Evolutionary conservation across 805 yeast genomes (phyloP).

Genomic region (Scheffersomyces stipitis): DNA sequence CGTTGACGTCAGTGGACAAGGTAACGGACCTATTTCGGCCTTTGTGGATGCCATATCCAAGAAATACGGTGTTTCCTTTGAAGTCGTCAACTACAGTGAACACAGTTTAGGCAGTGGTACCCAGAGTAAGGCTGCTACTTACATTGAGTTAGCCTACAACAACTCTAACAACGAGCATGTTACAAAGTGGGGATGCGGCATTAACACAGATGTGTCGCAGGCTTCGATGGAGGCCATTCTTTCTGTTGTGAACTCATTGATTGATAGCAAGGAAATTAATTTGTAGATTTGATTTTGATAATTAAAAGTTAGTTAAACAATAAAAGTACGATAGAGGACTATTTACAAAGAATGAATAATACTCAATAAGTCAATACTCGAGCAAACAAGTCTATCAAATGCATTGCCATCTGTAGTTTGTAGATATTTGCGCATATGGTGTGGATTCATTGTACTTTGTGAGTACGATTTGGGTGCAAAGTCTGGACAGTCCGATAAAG

Average conservation of each 20-base stretch:
- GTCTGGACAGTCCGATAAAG: too few species aligned
- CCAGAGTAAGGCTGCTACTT: constrained; percentile 72
- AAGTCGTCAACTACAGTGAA: constrained; percentile 67
- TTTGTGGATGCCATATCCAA: constrained; percentile 63
- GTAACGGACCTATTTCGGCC: constrained; percentile 80
- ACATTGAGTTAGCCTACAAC: constrained; percentile 51
- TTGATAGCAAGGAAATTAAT: constrained; percentile 28
- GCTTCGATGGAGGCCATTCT: constrained; percentile 36
- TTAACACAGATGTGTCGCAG: constrained; percentile 43
- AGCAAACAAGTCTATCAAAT: too few species aligned
- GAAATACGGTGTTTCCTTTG: constrained; percentile 52
- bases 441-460: too few species aligned
- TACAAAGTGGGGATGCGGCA: constrained; percentile 45
- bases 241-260: constrained; percentile 21
- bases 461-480: too few species aligned
- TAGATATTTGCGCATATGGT: too few species aligned
- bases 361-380: too few species aligned
- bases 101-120: constrained; percentile 75
- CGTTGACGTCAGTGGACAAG: constrained; percentile 50
- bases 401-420: too few species aligned
- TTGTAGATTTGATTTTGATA: too few species aligned
- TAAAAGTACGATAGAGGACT: too few species aligned
- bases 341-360: too few species aligned
- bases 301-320: too few species aligned
- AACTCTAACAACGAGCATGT: constrained; percentile 34